A percentile compares a stretch with the other conserved stretches of the same genome.
Evolutionary conservation across 352 stramenopile species (phyloP).

Genomic region (Phytophthora ramorum): DNA sequence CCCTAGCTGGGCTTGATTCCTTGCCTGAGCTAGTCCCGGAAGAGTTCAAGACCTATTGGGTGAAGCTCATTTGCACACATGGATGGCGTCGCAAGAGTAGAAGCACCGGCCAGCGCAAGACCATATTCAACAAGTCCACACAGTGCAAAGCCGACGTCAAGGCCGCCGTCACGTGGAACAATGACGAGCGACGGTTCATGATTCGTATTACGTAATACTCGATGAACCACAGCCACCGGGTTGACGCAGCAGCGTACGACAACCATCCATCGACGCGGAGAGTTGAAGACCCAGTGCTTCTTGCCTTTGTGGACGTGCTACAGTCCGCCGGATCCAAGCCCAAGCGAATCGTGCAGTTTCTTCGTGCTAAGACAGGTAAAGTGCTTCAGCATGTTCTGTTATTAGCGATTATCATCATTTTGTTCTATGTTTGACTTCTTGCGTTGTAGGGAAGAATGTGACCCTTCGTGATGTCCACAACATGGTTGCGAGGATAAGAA

Average conservation of each 20-base stretch:
- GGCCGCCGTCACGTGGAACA: slow-evolving; percentile 8
- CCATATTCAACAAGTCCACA: slow-evolving; percentile 8
- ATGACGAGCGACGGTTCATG: neutral
- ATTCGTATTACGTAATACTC: slow-evolving; percentile 4
- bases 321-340: slow-evolving; percentile 3
- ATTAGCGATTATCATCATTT: too few relatives aligned
- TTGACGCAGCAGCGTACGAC: neutral
- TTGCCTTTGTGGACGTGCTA: slow-evolving; percentile 10
- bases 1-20: neutral
- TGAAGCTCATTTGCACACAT: slow-evolving; percentile 6
- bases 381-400: too few relatives aligned
- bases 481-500: slow-evolving; percentile 1
- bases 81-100: slow-evolving; percentile 7
- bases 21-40: neutral
- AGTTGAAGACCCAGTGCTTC: slow-evolving; percentile 1
- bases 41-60: slow-evolving; percentile 7
- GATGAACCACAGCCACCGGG: slow-evolving; percentile 2
- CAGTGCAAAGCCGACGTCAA: slow-evolving; percentile 5
- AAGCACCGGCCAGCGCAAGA: slow-evolving; percentile 6
- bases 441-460: slow-evolving; percentile 6
- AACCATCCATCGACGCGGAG: slow-evolving; percentile 3
- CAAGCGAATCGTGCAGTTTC: slow-evolving; percentile 10
- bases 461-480: slow-evolving; percentile 5
- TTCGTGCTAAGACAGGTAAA: neutral
- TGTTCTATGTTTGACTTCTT: neutral